Conservation (phyloP, 768 basidiomycete species). For the Cystoderma amianthinum region DNA sequence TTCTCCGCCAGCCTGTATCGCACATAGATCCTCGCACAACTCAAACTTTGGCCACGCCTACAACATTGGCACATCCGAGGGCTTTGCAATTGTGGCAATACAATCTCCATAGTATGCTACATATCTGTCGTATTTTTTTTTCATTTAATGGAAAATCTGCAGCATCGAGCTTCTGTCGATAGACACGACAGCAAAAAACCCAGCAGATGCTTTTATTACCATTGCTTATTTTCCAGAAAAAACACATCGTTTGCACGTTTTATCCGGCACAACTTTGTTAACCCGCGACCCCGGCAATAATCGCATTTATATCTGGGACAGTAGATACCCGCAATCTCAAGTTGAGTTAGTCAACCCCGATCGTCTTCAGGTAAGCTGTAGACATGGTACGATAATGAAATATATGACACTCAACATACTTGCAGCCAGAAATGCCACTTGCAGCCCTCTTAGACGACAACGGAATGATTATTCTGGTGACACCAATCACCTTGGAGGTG, state of each 20-base stretch:
- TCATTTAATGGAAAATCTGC: neutral
- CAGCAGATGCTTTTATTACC: conserved; percentile 1
- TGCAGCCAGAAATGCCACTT: conserved; percentile 29
- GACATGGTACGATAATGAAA: neutral
- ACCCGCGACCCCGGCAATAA: conserved; percentile 10
- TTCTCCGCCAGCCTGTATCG: conserved; percentile 30
- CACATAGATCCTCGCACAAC: conserved; percentile 24
- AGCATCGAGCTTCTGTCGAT: conserved; percentile 1
- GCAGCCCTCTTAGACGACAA: conserved; percentile 34
- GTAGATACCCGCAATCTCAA: conserved; percentile 18
- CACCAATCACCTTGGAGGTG: conserved; percentile 31
- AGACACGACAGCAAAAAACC: neutral
- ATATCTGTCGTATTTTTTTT: neutral
- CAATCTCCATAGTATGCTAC: neutral
- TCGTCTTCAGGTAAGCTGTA: conserved; percentile 19
- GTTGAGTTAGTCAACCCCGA: conserved; percentile 28
- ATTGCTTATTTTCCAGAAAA: neutral
- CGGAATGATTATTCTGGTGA: conserved; percentile 40
- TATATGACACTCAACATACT: neutral
- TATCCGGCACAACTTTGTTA: conserved; percentile 1
- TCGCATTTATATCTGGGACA: conserved; percentile 28
- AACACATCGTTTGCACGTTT: neutral
- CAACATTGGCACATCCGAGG: conserved; percentile 28
- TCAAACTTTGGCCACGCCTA: conserved; percentile 39
- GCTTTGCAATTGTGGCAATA: neutral